Conservation (phyloP, 2,329 filamentous ascomycete genomes). For the Epichloe uncinata region DNA sequence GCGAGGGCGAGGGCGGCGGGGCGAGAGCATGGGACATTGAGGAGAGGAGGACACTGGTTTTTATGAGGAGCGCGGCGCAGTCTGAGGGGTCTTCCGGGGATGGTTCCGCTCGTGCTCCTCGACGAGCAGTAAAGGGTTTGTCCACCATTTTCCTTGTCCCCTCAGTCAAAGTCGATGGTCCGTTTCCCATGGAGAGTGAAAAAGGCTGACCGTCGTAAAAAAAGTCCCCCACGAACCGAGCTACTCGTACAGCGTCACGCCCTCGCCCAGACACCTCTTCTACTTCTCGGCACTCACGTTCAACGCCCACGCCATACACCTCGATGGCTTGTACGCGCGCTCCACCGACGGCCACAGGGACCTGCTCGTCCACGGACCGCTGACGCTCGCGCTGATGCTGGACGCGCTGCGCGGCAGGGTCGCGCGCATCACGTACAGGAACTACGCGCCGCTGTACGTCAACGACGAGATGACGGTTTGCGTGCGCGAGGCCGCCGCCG, state of each 20-base stretch:
- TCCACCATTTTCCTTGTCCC: background rate
- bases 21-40: conserved; percentile 21
- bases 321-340: conserved; percentile 58
- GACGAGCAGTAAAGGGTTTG: conserved; percentile 16
- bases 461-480: conserved; percentile 59
- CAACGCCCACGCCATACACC: conserved; percentile 86
- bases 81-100: background rate
- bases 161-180: too few species aligned
- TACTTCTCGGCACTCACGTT: conserved; percentile 83
- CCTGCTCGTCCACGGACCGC: conserved; percentile 75
- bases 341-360: conserved; percentile 60
- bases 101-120: conserved; percentile 3
- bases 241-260: conserved; percentile 41
- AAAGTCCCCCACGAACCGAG: conserved; percentile 17
- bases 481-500: conserved; percentile 31
- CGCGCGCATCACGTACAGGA: conserved; percentile 58
- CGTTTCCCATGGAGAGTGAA: too few species aligned
- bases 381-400: conserved; percentile 67
- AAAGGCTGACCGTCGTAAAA: background rate
- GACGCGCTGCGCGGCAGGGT: conserved; percentile 42
- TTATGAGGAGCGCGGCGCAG: conserved; percentile 29
- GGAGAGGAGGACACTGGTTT: conserved; percentile 39
- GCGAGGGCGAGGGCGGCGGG: conserved; percentile 7
- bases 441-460: conserved; percentile 69
- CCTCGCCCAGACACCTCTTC: conserved; percentile 63